Conservation (phyloP, 202 grass and related monocot species). For the Panicum virgatum region DNA sequence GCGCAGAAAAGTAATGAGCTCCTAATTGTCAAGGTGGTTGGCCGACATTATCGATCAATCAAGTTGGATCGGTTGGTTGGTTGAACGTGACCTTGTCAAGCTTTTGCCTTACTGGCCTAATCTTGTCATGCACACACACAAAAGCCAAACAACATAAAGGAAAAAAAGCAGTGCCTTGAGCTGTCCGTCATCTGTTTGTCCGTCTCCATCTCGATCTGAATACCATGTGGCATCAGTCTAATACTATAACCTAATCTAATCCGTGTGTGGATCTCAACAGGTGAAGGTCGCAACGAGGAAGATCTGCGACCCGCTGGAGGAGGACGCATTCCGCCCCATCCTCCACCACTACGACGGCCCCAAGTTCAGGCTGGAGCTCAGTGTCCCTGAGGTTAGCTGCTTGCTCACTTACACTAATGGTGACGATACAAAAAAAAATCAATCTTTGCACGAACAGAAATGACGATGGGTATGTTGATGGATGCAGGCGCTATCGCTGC, state of each 20-base stretch:
- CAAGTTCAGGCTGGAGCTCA: slow-evolving; percentile 94
- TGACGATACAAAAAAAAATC: no score
- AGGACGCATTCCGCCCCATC: slow-evolving; percentile 94
- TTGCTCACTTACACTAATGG: not conserved
- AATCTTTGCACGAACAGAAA: not conserved
- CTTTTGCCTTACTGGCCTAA: not conserved
- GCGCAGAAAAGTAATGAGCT: not conserved
- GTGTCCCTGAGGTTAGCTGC: slow-evolving; percentile 56
- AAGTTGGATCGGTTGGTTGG: slow-evolving; percentile 19
- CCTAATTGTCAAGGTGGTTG: slow-evolving; percentile 7
- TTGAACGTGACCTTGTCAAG: not conserved
- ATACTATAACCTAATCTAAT: not conserved
- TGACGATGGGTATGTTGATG: not conserved
- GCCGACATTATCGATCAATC: not conserved
- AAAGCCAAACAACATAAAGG: not conserved
- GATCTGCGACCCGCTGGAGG: slow-evolving; percentile 84
- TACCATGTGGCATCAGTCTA: not conserved
- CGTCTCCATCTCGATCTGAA: not conserved
- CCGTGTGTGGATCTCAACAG: slow-evolving; percentile 34
- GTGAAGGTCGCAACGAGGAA: slow-evolving; percentile 81
- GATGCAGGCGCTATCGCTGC: slow-evolving; percentile 60
- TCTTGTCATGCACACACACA: not conserved
- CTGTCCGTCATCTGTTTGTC: not conserved
- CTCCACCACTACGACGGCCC: slow-evolving; percentile 99
- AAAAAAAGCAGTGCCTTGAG: not conserved